Evolutionary conservation across 2,329 filamentous ascomycete species (phyloP), one percentile per base, ranked within the genome.

Genomic region (Basipetospora sp.): DNA sequence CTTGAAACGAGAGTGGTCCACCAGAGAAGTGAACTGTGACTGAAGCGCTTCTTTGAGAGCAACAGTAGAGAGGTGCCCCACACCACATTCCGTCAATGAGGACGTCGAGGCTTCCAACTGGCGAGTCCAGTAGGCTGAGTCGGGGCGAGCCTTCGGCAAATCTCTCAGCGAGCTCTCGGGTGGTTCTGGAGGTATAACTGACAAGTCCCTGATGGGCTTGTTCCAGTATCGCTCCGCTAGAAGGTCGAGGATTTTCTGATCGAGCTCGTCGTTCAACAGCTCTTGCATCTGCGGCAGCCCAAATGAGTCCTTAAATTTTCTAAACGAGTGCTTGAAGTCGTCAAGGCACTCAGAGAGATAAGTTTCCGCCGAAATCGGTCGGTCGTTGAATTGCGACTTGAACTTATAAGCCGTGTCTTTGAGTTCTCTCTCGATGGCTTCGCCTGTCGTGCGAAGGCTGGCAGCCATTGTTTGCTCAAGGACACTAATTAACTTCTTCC

Each of bases 341-440:
- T 98, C 90, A 3, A 98, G 64, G 47, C 83, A 93, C 56, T 96
- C 90, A 2, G 90, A 90, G 28, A 98, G 71, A 53, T 98, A 98
- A 4, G 88, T 94, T 54, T 98, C 90, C 2, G 90, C 90, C 36
- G 85, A 94, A 26, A 98, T 65, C 2, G 88, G 85, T 5, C 90
- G 77, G 54, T 98, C 90, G 51, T 98, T 98, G 62, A 98, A 98
- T 56, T 98, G 92, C 4, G 98, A 90, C 56, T 98, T 98, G 68
- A 94, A 98, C 58, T 98, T 88, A 53, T 98, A 98, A 0, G 84
- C 88, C 3, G 90, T 87, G 58, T 98, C 90, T 51, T 94, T 88
- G 0, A 98, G 73, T 56, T 98, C 90, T 54, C 94, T 85, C 43
- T 80, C 80, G 46, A 98, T 94, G 8, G 86, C 85, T 52, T 94